Percentiles rank a stretch among this genome's conserved stretches.
phyloP scores from a whole-genome alignment of 2,329 filamentous ascomycete genomes.

The Spiromastix sp. region DNA sequence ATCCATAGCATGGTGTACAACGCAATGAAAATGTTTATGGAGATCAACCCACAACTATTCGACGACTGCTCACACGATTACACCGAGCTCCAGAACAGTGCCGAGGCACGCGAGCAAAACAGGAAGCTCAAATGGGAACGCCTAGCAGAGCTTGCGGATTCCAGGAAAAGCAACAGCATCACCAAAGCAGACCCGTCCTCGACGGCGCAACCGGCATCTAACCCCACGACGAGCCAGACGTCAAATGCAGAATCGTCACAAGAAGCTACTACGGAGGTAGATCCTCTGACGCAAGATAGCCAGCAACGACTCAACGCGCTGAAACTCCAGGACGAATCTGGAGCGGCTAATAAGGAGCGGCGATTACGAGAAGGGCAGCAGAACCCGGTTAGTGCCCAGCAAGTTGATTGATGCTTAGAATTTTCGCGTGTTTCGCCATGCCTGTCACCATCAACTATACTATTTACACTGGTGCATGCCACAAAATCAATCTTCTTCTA shows the following conservation, averaged over 20 bases:
- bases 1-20: conserved; percentile 99
- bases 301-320: conserved; percentile 81
- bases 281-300: conserved; percentile 70
- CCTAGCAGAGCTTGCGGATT: conserved; percentile 68
- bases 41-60: conserved; percentile 96
- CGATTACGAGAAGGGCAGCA: conserved; percentile 27
- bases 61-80: conserved; percentile 98
- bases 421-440: conserved; percentile 3
- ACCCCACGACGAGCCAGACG: conserved; percentile 29
- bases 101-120: conserved; percentile 69
- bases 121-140: conserved; percentile 85
- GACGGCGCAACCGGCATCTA: conserved; percentile 26
- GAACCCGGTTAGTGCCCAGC: conserved; percentile 35
- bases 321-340: conserved; percentile 69
- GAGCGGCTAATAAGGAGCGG: conserved; percentile 43
- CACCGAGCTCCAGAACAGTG: conserved; percentile 88
- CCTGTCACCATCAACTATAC: no score
- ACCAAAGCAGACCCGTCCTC: no score
- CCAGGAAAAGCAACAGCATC: conserved; percentile 43
- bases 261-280: conserved; percentile 52
- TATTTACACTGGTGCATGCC: no score
- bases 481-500: no score
- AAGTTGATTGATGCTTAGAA: conserved; percentile 16
- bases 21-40: conserved; percentile 99
- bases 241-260: conserved; percentile 28